Conservation (phyloP, 2,329 filamentous ascomycete species). For the Fusarium sp. region DNA sequence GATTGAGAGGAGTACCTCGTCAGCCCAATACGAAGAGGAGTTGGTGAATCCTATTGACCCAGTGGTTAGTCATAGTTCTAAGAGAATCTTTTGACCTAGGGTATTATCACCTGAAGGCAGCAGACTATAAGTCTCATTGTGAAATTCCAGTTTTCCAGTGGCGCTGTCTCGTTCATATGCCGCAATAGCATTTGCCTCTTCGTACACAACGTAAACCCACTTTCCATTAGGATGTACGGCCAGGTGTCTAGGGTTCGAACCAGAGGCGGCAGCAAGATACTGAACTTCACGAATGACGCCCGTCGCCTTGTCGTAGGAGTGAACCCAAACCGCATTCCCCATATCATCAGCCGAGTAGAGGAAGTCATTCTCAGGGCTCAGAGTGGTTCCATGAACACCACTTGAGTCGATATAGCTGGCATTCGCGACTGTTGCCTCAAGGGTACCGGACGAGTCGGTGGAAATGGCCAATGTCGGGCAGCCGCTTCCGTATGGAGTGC, state of each 20-base stretch:
- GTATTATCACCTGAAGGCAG: neutral
- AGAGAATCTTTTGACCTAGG: rapidly evolving
- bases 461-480: slow-evolving; percentile 20
- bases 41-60: neutral
- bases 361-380: slow-evolving; percentile 16
- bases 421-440: neutral
- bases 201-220: slow-evolving; percentile 4
- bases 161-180: neutral
- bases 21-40: slow-evolving; percentile 5
- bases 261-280: neutral
- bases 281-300: slow-evolving; percentile 1
- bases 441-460: slow-evolving; percentile 1
- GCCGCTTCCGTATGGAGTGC: slow-evolving; percentile 19
- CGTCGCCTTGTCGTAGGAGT: slow-evolving; percentile 11
- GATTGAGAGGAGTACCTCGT: neutral
- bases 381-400: slow-evolving; percentile 15
- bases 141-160: neutral
- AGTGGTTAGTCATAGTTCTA: neutral
- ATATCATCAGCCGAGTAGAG: slow-evolving; percentile 28
- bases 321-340: slow-evolving; percentile 28
- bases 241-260: slow-evolving; percentile 1
- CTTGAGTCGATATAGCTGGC: slow-evolving; percentile 6
- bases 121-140: neutral
- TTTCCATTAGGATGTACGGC: neutral
- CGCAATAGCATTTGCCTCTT: neutral